phyloP scores from a whole-genome alignment of 352 stramenopile genomes.

The Pythium grandisporangium region DNA sequence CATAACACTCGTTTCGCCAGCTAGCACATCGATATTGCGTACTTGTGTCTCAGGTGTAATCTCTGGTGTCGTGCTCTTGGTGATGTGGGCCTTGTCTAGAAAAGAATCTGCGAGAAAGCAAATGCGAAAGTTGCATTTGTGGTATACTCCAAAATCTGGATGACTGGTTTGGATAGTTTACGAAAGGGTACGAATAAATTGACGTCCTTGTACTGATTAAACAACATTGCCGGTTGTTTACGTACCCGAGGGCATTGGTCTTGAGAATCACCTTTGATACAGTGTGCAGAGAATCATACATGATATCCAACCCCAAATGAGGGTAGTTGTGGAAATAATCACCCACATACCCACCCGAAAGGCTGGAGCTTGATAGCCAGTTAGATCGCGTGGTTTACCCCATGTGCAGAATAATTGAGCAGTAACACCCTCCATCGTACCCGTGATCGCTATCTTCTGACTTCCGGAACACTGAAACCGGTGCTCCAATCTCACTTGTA shows the following conservation, averaged over 20 bases:
- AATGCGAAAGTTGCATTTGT: constrained; percentile 81
- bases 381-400: no score
- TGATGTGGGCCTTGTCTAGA: constrained; percentile 32
- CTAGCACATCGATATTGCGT: no score
- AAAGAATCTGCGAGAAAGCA: constrained; percentile 32
- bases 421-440: no score
- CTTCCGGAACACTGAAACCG: constrained; percentile 73
- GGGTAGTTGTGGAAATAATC: constrained; percentile 86
- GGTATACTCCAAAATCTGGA: constrained; percentile 70
- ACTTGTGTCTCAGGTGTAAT: constrained; percentile 68
- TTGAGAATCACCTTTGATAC: constrained; percentile 75
- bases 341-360: constrained; percentile 39
- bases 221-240: no score
- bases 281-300: constrained; percentile 65
- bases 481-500: constrained; percentile 64
- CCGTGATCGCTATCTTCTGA: constrained; percentile 59
- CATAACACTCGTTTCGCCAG: no score
- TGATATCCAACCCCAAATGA: constrained; percentile 66
- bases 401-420: no score
- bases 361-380: no score
- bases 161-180: no score
- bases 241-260: constrained; percentile 64
- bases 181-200: no score
- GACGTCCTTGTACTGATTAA: no score
- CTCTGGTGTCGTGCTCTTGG: constrained; percentile 29